Evolutionary conservation across 1,284 basidiomycete species (phyloP), one percentile per base, ranked within the genome.

Genomic region (Wolfiporia cocos): DNA sequence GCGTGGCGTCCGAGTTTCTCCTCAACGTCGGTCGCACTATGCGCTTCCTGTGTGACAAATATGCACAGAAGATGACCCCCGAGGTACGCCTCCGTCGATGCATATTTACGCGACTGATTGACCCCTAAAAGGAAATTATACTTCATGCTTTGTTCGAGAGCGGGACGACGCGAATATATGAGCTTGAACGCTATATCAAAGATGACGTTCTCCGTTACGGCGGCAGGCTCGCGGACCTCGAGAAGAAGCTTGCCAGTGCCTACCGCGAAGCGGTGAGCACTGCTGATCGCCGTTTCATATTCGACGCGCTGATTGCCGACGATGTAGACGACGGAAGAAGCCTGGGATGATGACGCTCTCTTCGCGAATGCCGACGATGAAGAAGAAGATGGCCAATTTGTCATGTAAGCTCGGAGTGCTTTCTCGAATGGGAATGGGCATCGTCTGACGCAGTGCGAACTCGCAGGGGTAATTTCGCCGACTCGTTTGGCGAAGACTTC

Each of bases 401-500:
- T 88, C 53, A 84, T 89, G 79, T 78, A 58, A 34, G 75, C 17
- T 14, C 33, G 11, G 19, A 24, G 4, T 30, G 22, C 14, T 23
- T 30, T 10, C 22, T 24, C 32, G 24, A n/a, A n/a, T n/a, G n/a
- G n/a, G n/a, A n/a, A n/a, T 30, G n/a, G 39, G 31, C 35, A n/a
- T 32, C 31, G 34, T 34, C 31, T 39, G n/a, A n/a, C n/a, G n/a
- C n/a, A n/a, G n/a, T n/a, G 36, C 19, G 15, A 44, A 15, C 5
- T 18, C 4, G 17, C 53, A 86, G 84, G 54, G 92, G 93, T 41
- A 84, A 87, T 50, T 94, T 94, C 61, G 86, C 91, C 0, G 88
- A 91, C 41, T 75, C 82, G 18, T 74, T 95, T 14, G 93, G 92
- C 28, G 93, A 96, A 54, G 94, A 98, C 63, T 96, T 93, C 65